A percentile compares a stretch with the other conserved stretches of the same genome.
These are phyloP conservation scores for Hypoxylon sp. DNA, from an alignment of 2,329 filamentous ascomycete species.

Conservation along the genomic window DNA sequence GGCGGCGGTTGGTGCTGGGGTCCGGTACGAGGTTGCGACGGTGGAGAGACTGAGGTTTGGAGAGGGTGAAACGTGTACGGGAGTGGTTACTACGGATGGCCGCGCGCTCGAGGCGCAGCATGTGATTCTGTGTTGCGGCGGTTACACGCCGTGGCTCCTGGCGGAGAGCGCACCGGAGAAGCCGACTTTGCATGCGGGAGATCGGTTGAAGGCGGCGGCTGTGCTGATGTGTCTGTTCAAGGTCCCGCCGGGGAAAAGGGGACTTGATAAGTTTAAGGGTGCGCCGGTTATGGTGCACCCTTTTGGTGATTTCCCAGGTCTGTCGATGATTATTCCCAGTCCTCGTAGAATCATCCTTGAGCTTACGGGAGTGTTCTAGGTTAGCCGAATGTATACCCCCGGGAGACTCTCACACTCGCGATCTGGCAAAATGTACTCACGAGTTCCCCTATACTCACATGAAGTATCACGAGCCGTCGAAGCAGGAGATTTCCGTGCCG, in stretches of 20 bases:
- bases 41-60: constrained; percentile 62
- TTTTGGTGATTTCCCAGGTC: constrained; percentile 21
- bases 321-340: neutral
- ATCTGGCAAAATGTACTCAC: constrained; percentile 23
- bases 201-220: constrained; percentile 62
- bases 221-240: constrained; percentile 24
- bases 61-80: constrained; percentile 57
- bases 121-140: constrained; percentile 66
- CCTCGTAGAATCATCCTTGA: neutral
- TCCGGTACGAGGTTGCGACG: constrained; percentile 68
- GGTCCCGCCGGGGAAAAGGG: constrained; percentile 7
- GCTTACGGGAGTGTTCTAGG: neutral
- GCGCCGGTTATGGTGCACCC: constrained; percentile 20
- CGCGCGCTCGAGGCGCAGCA: constrained; percentile 60
- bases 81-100: constrained; percentile 62
- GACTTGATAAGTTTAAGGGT: constrained; percentile 11
- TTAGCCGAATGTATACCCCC: constrained; percentile 25
- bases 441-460: constrained; percentile 24
- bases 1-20: constrained; percentile 64
- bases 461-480: constrained; percentile 6
- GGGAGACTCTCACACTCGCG: neutral
- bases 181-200: constrained; percentile 63
- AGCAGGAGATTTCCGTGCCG: constrained; percentile 62
- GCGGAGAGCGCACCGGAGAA: constrained; percentile 64
- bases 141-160: constrained; percentile 68